Evolutionary conservation across 805 yeast species (phyloP).

Genomic region (Candida nemodendra): DNA sequence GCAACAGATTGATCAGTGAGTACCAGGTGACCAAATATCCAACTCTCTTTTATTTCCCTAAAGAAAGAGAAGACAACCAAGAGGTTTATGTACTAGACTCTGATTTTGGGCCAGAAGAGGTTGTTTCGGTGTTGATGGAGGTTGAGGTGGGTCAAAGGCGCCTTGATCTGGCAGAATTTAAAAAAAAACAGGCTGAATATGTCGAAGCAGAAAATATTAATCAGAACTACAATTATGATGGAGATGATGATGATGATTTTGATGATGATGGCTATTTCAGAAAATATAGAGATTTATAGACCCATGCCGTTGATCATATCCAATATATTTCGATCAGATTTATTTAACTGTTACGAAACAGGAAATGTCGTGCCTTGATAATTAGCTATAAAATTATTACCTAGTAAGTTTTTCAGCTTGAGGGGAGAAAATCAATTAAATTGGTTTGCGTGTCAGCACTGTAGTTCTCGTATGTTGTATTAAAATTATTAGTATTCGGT

Average conservation of each 20-base stretch:
- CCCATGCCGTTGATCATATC: too few species aligned
- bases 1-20: constrained; percentile 27
- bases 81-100: constrained; percentile 18
- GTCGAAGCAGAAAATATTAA: constrained; percentile 1
- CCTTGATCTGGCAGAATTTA: constrained; percentile 27
- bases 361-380: background rate
- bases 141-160: constrained; percentile 29
- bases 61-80: constrained; percentile 14
- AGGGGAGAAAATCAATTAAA: too few species aligned
- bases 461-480: too few species aligned
- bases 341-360: too few species aligned
- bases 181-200: constrained; percentile 28
- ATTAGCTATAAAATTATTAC: too few species aligned
- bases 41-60: constrained; percentile 28
- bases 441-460: too few species aligned
- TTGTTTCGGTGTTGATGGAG: constrained; percentile 30
- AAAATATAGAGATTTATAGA: constrained; percentile 21
- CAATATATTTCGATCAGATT: too few species aligned
- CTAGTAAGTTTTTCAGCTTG: too few species aligned
- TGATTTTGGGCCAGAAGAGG: constrained; percentile 26
- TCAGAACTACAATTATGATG: background rate
- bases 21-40: constrained; percentile 33
- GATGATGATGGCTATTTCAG: constrained; percentile 18
- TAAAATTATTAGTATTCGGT: too few species aligned
- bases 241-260: constrained; percentile 20